Base-by-base conservation (phyloP, 176 grass and related monocot species). In the Bonia amplexicaulis region DNA sequence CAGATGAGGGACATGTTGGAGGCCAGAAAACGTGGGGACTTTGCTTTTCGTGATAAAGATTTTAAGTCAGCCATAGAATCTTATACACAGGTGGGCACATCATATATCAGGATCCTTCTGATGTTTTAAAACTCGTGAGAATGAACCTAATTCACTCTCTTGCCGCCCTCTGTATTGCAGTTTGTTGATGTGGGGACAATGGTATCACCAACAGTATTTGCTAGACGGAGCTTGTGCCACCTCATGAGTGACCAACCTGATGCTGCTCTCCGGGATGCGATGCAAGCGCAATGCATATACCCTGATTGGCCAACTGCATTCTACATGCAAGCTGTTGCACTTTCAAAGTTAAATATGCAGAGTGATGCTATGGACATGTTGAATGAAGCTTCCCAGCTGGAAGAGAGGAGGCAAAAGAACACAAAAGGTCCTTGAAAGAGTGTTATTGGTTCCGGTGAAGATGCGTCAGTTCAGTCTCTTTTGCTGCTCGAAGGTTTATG, bases 1-100 rank as follows among this genome's bases (percentile, higher is more conserved):
- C 93, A 95, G 84, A 98, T 98, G 96, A 95, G 93, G 77, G 96
- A 98, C 77, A 98, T 95, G 91, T 25, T 98, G 67, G 96, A 98
- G 3, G 93, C 96, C 40, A 90, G 96, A 72, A 98, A 95, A 71
- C 82, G 85, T 44, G 96, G 96, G 0, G 96, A 98, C 80, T 92
- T 90, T 69, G 96, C 91, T 44, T 98, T 98, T 47, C 96, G 93
- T 31, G 96, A 98, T n/a, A 98, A 95, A 90, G 93, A 98, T 90
- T 98, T 98, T 80, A 98, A 90, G 88, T 80, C 77, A n/a, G 96
- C 96, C 16, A 93, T 92, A 19, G 93, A 98, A 2, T 93, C 83
- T 46, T 98, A 98, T 69, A 88, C 91, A 74, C 96, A 98, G 93
- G 96, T 98, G 70, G 0, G 19, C 11, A 16, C 14, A 60, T 73